A percentile compares a stretch with the other conserved stretches of the same genome.
Conservation (phyloP, 345 rosid species). For the Lepidium sativum region DNA sequence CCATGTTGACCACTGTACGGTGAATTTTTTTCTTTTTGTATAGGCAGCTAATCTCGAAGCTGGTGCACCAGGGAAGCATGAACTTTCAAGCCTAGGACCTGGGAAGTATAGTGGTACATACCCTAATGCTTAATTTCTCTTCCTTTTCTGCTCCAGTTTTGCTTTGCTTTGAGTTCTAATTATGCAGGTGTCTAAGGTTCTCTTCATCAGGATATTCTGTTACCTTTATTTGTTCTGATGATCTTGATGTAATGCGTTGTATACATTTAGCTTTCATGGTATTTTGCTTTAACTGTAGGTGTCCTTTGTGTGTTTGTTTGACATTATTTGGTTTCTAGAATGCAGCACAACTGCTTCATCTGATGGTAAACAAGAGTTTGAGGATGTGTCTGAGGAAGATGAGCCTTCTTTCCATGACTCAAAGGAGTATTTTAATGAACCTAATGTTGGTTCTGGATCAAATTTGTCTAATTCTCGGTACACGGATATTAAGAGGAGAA, state of each 20-base stretch:
- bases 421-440: slow-evolving; percentile 55
- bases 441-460: slow-evolving; percentile 29
- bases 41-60: slow-evolving; percentile 84
- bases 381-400: slow-evolving; percentile 82
- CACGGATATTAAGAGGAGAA: slow-evolving; percentile 52
- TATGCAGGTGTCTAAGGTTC: not conserved
- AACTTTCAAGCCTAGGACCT: slow-evolving; percentile 53
- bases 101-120: slow-evolving; percentile 77
- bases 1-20: not conserved
- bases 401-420: slow-evolving; percentile 69
- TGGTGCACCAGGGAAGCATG: slow-evolving; percentile 73
- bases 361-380: slow-evolving; percentile 87
- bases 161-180: not conserved
- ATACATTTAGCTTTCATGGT: not conserved
- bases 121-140: not conserved
- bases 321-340: slow-evolving; percentile 48
- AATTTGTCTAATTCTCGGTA: slow-evolving; percentile 24
- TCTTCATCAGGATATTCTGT: not conserved
- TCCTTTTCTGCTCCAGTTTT: not conserved
- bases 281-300: not conserved
- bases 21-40: not conserved
- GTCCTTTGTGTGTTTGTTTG: slow-evolving; percentile 14
- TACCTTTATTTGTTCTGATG: not conserved
- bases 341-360: slow-evolving; percentile 97
- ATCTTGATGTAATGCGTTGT: not conserved